These are phyloP conservation scores for Dujonia santamariae DNA, from an alignment of 1,139 yeast genomes.

Conservation along the genomic window DNA sequence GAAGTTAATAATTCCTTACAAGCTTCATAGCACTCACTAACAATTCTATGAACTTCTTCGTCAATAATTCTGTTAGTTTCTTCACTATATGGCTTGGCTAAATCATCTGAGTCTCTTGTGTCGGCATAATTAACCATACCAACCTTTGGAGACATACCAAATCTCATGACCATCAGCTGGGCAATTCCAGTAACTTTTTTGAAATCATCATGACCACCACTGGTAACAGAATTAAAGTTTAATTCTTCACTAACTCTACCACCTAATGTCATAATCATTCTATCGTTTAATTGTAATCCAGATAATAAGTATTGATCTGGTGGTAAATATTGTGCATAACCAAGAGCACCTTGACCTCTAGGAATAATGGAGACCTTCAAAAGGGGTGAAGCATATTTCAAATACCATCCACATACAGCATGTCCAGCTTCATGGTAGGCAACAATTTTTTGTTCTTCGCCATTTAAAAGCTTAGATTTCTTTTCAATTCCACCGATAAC, in stretches of 20 bases:
- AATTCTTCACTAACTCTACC: conserved; percentile 96
- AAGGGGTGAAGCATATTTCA: conserved; percentile 86
- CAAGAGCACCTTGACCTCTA: conserved; percentile 93
- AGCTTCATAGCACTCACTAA: conserved; percentile 68
- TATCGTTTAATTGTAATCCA: conserved; percentile 73
- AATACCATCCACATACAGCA: conserved; percentile 96
- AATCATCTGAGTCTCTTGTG: conserved; percentile 54
- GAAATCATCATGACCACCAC: conserved; percentile 96
- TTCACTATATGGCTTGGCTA: conserved; percentile 90
- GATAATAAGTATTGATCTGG: conserved; percentile 85
- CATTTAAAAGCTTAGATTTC: conserved; percentile 77
- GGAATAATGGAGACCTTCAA: conserved; percentile 95
- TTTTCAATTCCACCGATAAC: conserved; percentile 96
- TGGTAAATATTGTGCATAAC: conserved; percentile 97
- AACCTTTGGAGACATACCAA: conserved; percentile 85
- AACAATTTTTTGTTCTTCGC: conserved; percentile 82
- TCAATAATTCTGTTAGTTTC: conserved; percentile 80
- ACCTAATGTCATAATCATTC: conserved; percentile 96
- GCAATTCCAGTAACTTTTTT: conserved; percentile 96
- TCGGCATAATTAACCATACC: conserved; percentile 75
- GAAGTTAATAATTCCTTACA: conserved; percentile 70
- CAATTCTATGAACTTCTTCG: conserved; percentile 77
- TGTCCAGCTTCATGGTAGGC: conserved; percentile 99
- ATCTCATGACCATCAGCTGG: conserved; percentile 82
- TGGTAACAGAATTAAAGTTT: conserved; percentile 83